A percentile compares a stretch with the other conserved stretches of the same genome.
phyloP scores from a whole-genome alignment of 2,329 filamentous ascomycete genomes.

The Mariannaea sp. region DNA sequence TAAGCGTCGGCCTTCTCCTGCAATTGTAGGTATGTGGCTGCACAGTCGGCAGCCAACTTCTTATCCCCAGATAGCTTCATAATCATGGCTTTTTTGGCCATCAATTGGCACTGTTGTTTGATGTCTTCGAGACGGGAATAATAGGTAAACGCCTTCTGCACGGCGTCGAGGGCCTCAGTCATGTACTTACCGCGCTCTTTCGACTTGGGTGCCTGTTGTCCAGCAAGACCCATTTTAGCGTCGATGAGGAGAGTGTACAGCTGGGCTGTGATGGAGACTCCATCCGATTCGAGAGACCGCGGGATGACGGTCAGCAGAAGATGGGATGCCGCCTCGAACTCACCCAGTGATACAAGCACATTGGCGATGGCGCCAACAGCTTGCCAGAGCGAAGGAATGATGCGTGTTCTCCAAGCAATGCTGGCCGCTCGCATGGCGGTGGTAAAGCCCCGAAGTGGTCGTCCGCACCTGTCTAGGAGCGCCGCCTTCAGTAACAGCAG shows the following conservation, averaged over 20 bases:
- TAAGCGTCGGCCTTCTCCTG: slow-evolving; percentile 46
- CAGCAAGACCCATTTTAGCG: slow-evolving; percentile 77
- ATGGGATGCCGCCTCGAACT: slow-evolving; percentile 69
- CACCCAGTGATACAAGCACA: slow-evolving; percentile 70
- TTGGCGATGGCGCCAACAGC: slow-evolving; percentile 69
- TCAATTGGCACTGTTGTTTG: slow-evolving; percentile 74
- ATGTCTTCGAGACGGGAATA: slow-evolving; percentile 70
- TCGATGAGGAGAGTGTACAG: slow-evolving; percentile 76
- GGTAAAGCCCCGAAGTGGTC: slow-evolving; percentile 76
- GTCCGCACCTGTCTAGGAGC: slow-evolving; percentile 69
- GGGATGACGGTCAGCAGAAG: slow-evolving; percentile 74
- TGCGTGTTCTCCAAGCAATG: slow-evolving; percentile 70
- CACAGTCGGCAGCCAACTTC: slow-evolving; percentile 67
- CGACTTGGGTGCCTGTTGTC: slow-evolving; percentile 51
- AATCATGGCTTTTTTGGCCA: slow-evolving; percentile 81
- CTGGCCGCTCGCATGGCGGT: slow-evolving; percentile 75
- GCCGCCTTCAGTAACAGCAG: slow-evolving; percentile 75
- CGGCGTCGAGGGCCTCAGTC: slow-evolving; percentile 61
- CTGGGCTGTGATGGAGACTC: slow-evolving; percentile 63
- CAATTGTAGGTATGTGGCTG: slow-evolving; percentile 66
- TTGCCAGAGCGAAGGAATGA: slow-evolving; percentile 74
- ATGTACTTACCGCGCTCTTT: slow-evolving; percentile 60
- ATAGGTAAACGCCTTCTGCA: slow-evolving; percentile 66
- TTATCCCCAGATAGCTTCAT: slow-evolving; percentile 72
- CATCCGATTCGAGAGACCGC: slow-evolving; percentile 73